A percentile compares a stretch with the other conserved stretches of the same genome.
These are phyloP conservation scores for Dactylellina drechsleri DNA, from an alignment of 2,329 filamentous ascomycete species.

Conservation along the genomic window DNA sequence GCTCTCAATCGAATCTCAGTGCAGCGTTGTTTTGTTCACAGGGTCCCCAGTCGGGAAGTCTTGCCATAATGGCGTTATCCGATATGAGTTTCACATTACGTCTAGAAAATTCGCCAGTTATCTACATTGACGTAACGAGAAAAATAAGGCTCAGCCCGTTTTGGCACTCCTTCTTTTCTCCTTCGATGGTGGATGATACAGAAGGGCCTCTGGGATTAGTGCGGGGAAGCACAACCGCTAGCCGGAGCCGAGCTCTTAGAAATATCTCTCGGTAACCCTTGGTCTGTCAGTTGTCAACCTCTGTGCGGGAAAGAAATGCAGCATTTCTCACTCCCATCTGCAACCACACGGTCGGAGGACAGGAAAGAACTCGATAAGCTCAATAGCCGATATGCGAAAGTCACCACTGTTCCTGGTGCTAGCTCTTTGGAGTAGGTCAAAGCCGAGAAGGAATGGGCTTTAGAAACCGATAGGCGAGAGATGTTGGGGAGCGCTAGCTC, in stretches of 20 bases:
- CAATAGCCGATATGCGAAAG: not conserved
- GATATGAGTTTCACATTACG: conserved; percentile 43
- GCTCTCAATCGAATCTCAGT: no score
- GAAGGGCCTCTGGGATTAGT: conserved; percentile 38
- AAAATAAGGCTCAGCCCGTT: conserved; percentile 27
- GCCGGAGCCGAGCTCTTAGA: conserved; percentile 46
- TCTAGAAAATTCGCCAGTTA: conserved; percentile 52
- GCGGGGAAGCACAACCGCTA: conserved; percentile 48
- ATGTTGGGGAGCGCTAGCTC: not conserved
- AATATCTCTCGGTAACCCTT: conserved; percentile 24
- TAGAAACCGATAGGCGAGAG: conserved; percentile 40
- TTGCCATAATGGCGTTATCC: conserved; percentile 49
- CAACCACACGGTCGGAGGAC: not conserved
- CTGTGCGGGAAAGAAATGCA: conserved; percentile 3
- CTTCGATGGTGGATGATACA: conserved; percentile 5
- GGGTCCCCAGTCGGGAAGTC: conserved; percentile 5
- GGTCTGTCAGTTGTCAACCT: conserved; percentile 15
- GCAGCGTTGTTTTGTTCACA: not conserved
- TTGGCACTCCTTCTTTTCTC: not conserved
- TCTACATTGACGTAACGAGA: conserved; percentile 40
- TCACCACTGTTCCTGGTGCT: conserved; percentile 35
- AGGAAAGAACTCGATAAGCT: conserved; percentile 5
- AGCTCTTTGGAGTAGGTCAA: conserved; percentile 31
- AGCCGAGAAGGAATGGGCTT: conserved; percentile 33
- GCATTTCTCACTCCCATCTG: not conserved